A percentile compares a stretch with the other conserved stretches of the same genome.
phyloP scores from a whole-genome alignment of 129 eudicot genomes.

The carrot (Daucus carota) region DNA sequence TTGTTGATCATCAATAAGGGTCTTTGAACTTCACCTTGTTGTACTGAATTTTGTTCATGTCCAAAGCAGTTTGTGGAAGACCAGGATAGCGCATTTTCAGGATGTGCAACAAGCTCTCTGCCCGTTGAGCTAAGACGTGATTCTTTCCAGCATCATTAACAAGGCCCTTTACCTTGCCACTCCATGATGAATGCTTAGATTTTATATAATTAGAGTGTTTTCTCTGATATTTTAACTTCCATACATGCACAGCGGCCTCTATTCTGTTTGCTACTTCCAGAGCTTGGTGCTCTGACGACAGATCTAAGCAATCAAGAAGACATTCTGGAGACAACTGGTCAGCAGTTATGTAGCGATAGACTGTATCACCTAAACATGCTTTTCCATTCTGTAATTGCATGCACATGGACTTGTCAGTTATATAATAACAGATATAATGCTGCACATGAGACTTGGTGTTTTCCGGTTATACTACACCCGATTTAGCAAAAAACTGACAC shows the following conservation, averaged over 20 bases:
- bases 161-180: constrained; percentile 78
- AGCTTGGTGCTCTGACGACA: constrained; percentile 79
- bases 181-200: constrained; percentile 62
- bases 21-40: constrained; percentile 48
- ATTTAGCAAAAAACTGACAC: neutral
- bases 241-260: constrained; percentile 84
- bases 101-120: constrained; percentile 65
- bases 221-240: constrained; percentile 73
- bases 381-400: constrained; percentile 66
- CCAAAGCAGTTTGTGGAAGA: constrained; percentile 89
- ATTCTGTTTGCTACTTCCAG: constrained; percentile 75
- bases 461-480: neutral
- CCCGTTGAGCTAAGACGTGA: constrained; percentile 52
- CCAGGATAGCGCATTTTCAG: constrained; percentile 73
- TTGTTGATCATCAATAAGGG: neutral
- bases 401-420: neutral
- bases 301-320: constrained; percentile 87
- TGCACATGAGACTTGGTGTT: neutral
- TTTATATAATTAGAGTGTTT: constrained; percentile 39
- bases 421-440: neutral
- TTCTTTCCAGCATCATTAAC: constrained; percentile 63
- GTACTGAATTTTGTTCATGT: constrained; percentile 88
- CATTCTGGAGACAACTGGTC: constrained; percentile 80
- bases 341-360: constrained; percentile 78
- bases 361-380: constrained; percentile 78